Evolutionary conservation across 2,329 filamentous ascomycete genomes (phyloP).

Genomic region (Fusarium euwallaceae): DNA sequence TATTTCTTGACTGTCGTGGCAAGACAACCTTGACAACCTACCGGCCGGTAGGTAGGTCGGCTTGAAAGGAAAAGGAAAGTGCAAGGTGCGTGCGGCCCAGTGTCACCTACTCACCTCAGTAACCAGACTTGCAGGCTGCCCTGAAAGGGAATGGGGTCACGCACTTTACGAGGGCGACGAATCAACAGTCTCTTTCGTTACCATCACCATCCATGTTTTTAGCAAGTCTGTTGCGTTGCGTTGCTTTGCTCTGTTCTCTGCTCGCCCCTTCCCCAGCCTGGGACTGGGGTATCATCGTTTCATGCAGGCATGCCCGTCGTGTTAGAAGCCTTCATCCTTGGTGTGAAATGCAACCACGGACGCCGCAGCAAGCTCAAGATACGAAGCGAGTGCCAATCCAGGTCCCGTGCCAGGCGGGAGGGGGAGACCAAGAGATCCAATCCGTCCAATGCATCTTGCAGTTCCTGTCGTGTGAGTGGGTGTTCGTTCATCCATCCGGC

Average conservation of each 20-base stretch:
- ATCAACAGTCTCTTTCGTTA: not conserved
- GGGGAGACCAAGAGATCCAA: not conserved
- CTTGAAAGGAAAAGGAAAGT: not conserved
- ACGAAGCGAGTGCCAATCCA: conserved; percentile 4
- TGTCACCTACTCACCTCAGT: conserved; percentile 5
- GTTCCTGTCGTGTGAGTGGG: not conserved
- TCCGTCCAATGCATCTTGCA: conserved; percentile 3
- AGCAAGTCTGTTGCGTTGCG: not conserved
- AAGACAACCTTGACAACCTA: not conserved
- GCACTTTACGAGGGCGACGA: not conserved
- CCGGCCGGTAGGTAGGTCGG: not conserved
- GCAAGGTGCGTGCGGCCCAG: not conserved
- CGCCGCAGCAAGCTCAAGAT: not conserved
- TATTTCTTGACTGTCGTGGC: not conserved
- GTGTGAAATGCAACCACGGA: not conserved
- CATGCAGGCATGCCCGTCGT: conserved; percentile 13
- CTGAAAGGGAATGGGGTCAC: conserved; percentile 9
- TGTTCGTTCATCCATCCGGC: not conserved
- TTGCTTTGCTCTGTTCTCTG: not conserved
- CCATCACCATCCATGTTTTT: not conserved
- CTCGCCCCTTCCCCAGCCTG: not conserved
- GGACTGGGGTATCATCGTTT: conserved; percentile 9
- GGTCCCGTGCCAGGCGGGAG: conserved; percentile 5
- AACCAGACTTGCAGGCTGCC: conserved; percentile 1
- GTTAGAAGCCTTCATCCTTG: conserved; percentile 2